phyloP scores from a whole-genome alignment of 768 basidiomycete genomes.

The Fistulinella prunicolor region DNA sequence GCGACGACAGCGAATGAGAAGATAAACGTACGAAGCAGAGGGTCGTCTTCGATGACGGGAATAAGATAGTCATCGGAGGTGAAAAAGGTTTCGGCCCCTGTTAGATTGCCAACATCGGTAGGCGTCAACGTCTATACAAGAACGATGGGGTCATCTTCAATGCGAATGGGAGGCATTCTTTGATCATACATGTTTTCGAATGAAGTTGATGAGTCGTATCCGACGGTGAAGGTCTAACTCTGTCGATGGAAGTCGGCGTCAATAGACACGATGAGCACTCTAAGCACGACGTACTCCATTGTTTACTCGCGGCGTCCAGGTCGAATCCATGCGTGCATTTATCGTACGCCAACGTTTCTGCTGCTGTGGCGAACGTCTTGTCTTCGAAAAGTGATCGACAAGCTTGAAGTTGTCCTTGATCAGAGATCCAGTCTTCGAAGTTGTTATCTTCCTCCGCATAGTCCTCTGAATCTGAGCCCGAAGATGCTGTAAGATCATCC shows the following conservation, averaged over 20 bases:
- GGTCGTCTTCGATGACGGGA: conserved; percentile 83
- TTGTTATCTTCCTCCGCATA: conserved; percentile 50
- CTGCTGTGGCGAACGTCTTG: conserved; percentile 52
- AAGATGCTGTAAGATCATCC: conserved; percentile 14
- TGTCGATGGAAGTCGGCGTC: conserved; percentile 27
- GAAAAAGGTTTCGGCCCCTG: conserved; percentile 62
- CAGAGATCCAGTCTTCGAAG: conserved; percentile 81
- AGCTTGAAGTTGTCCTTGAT: conserved; percentile 49
- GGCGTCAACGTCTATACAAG: conserved; percentile 51
- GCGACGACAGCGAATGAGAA: background rate
- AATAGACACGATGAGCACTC: background rate
- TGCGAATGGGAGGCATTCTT: background rate
- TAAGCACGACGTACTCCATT: conserved; percentile 48
- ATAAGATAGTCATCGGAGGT: conserved; percentile 75
- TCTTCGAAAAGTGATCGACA: conserved; percentile 79
- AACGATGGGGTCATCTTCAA: conserved; percentile 2
- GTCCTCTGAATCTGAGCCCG: conserved; percentile 24
- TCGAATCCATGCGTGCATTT: conserved; percentile 59
- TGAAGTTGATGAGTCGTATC: conserved; percentile 83
- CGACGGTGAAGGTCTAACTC: conserved; percentile 77
- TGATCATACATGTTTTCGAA: conserved; percentile 63
- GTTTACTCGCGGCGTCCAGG: conserved; percentile 46
- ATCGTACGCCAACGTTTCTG: conserved; percentile 63
- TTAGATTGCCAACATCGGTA: conserved; percentile 43
- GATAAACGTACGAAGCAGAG: conserved; percentile 71